Percentiles rank a stretch among this genome's conserved stretches.
phyloP scores from a whole-genome alignment of 495 filamentous ascomycete species.

The Glutinoglossum americanum region DNA sequence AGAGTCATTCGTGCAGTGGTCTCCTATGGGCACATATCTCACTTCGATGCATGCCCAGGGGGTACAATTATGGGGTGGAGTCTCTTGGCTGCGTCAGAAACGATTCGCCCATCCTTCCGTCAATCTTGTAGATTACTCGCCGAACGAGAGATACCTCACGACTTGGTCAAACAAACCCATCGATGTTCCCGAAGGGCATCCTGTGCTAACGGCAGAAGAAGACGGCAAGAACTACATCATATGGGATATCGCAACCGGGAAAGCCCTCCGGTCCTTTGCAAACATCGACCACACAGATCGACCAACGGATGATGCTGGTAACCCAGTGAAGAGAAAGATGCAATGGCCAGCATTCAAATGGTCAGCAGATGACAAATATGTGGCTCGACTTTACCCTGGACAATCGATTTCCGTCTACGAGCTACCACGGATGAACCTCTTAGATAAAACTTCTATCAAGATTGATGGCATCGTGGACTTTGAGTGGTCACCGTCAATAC shows the following conservation, averaged over 20 bases:
- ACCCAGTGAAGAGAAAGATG: conserved; percentile 66
- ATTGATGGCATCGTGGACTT: conserved; percentile 94
- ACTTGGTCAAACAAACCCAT: conserved; percentile 93
- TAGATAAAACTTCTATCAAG: conserved; percentile 78
- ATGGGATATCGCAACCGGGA: conserved; percentile 85
- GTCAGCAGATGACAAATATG: conserved; percentile 93
- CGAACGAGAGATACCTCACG: conserved; percentile 75
- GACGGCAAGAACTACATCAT: conserved; percentile 98
- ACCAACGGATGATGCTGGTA: conserved; percentile 34
- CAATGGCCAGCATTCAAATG: conserved; percentile 99
- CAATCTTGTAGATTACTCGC: conserved; percentile 90
- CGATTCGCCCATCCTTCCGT: conserved; percentile 88
- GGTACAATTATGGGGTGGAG: conserved; percentile 89
- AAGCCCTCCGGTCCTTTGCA: conserved; percentile 77
- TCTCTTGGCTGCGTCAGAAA: conserved; percentile 70
- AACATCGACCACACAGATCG: conserved; percentile 54
- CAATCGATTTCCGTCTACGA: conserved; percentile 89
- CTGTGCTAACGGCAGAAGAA: conserved; percentile 65
- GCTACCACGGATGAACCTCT: conserved; percentile 70
- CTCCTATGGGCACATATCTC: conserved; percentile 78
- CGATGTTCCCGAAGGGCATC: conserved; percentile 70
- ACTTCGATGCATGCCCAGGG: conserved; percentile 88
- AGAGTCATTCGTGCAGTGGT: conserved; percentile 94
- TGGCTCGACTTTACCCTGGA: conserved; percentile 72
- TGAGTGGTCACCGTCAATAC: conserved; percentile 79